phyloP scores from a whole-genome alignment of 108 stramenopile species.

The Discostella pseudostelligera region DNA sequence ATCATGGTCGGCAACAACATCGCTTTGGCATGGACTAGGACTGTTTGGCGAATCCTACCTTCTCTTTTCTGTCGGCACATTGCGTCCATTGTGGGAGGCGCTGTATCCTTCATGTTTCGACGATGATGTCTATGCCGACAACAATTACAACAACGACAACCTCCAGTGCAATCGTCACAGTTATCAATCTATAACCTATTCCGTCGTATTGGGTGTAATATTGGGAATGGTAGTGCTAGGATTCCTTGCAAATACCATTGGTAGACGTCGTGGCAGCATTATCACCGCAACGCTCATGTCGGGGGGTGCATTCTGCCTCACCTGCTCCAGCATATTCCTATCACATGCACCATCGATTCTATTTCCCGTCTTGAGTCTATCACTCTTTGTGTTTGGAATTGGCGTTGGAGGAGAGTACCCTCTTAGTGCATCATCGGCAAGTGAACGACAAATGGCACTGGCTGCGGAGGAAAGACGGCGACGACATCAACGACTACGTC shows the following conservation, averaged over 20 bases:
- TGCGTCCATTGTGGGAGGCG: conserved; percentile 66
- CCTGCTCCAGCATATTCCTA: conserved; percentile 23
- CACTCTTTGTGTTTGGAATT: conserved; percentile 65
- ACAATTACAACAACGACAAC: conserved; percentile 1
- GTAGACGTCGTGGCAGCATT: conserved; percentile 59
- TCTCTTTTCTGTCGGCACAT: conserved; percentile 67
- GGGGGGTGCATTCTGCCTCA: conserved; percentile 33
- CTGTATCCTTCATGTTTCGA: conserved; percentile 50
- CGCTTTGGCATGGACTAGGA: conserved; percentile 69
- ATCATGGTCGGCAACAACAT: no score
- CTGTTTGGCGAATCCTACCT: conserved; percentile 83
- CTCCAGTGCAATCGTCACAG: conserved; percentile 27
- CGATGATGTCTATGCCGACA: conserved; percentile 9
- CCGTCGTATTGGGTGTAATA: conserved; percentile 66
- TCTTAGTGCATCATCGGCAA: conserved; percentile 52
- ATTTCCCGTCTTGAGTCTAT: conserved; percentile 40
- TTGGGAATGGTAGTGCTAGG: conserved; percentile 65
- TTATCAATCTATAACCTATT: conserved; percentile 51
- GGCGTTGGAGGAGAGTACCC: conserved; percentile 84
- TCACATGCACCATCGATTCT: conserved; percentile 16
- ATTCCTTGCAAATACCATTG: conserved; percentile 47
- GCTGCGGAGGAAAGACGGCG: not conserved
- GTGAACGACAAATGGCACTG: conserved; percentile 40
- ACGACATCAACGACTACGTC: conserved; percentile 12
- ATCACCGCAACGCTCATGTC: conserved; percentile 61